Base-by-base conservation (phyloP, 2,329 filamentous ascomycete species). In the Rutstroemia sp. region DNA sequence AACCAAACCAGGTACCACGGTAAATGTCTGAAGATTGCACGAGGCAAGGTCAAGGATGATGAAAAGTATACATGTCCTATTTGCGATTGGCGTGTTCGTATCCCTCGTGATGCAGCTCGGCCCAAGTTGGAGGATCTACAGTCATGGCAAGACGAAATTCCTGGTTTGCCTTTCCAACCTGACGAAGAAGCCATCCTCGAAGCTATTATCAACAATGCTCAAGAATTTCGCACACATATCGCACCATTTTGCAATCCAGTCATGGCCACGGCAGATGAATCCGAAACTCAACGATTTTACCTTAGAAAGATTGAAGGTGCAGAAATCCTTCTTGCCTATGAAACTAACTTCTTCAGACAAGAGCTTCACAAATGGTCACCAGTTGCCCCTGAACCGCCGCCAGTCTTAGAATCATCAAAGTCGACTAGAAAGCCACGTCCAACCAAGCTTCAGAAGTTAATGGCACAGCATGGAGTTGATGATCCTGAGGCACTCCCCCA, bases 11-110 rank as follows among this genome's bases (percentile, higher is more conserved):
- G 88, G 88, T 99, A 99, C 68, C 94, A 99, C 67, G 92, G 94
- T 58, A 97, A 96, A 72, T 99, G 94, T 67, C 78, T 99, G 39
- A 99, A 99, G 75, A 96, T 99, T 67, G 94, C 94, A 2, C 84
- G 94, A 50, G 94, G 94, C 52, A 99, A 97, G 69, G 89, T 99
- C 65, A 97, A 97, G 73, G 94, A 97, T 68, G 92, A 96, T 61
- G 94, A 97, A 69, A 96, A 95, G 70, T 99, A 96, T 69, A 97
- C 92, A 1, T 99, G 94, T 67, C 94, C 94, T 0, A 95, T 99
- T 60, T 99, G 94, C 70, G 94, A 99, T 70, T 96, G 92, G 84
- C 87, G 94, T 17, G 88, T 96, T 68, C 95, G 92, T 74, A 97
- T 99, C 53, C 94, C 94, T 25, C 89, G 94, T 47, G 94, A 99